Percentiles rank a stretch among this genome's conserved stretches.
Evolutionary conservation across 305 asterid genomes (phyloP).

Genomic region (Fraxinus nigra): DNA sequence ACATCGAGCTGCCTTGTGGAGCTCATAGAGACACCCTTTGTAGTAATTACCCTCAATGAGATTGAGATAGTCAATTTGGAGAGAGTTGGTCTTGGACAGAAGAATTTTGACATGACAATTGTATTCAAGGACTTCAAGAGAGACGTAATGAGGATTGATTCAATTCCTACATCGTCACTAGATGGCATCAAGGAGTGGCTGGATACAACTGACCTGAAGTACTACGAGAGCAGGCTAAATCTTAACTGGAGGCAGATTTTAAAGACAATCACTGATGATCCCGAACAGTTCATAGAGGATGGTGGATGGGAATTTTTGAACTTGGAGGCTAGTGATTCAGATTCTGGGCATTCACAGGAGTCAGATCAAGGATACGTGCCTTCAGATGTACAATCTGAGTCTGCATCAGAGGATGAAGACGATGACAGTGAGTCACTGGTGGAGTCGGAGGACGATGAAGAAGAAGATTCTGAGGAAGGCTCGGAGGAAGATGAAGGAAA

Average conservation of each 20-base stretch:
- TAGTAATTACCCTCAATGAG: constrained; percentile 64
- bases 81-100: constrained; percentile 85
- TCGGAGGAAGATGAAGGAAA: constrained; percentile 69
- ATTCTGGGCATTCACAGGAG: constrained; percentile 51
- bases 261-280: constrained; percentile 68
- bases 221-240: constrained; percentile 79
- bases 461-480: constrained; percentile 48
- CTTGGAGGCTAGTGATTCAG: constrained; percentile 69
- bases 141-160: constrained; percentile 70
- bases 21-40: constrained; percentile 70
- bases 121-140: constrained; percentile 85
- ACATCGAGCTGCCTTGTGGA: constrained; percentile 78
- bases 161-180: constrained; percentile 61
- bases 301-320: constrained; percentile 94
- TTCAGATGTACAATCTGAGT: constrained; percentile 70
- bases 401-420: constrained; percentile 59
- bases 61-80: constrained; percentile 83
- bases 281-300: constrained; percentile 59
- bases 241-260: constrained; percentile 73
- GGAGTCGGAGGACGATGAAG: constrained; percentile 72
- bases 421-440: constrained; percentile 63
- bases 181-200: constrained; percentile 83
- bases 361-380: constrained; percentile 74
- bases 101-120: constrained; percentile 80
- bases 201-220: constrained; percentile 77